Percentiles rank a stretch among this genome's conserved stretches.
phyloP scores from a whole-genome alignment of 352 stramenopile genomes.

The Thraustochytrium sp. region DNA sequence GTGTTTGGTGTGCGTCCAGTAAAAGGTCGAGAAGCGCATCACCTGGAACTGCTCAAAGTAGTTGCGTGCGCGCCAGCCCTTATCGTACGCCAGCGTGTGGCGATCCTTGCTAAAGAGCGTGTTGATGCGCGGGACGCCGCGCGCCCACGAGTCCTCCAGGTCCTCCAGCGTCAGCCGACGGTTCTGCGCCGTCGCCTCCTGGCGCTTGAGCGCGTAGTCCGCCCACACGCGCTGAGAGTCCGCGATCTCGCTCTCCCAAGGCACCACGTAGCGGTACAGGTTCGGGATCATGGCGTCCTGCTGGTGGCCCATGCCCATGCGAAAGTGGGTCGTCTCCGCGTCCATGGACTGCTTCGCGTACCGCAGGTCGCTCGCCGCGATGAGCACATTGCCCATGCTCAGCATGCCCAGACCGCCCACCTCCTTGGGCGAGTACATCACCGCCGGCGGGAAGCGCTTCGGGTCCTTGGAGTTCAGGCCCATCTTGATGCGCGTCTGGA shows the following conservation, averaged over 20 bases:
- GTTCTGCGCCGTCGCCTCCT: conserved; percentile 98
- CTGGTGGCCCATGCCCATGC: conserved; percentile 85
- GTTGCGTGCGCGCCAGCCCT: conserved; percentile 96
- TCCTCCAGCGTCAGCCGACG: conserved; percentile 96
- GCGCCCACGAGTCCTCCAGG: conserved; percentile 98
- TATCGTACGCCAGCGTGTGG: conserved; percentile 99
- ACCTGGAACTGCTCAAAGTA: conserved; percentile 99
- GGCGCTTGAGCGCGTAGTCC: conserved; percentile 97
- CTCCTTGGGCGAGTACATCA: conserved; percentile 99
- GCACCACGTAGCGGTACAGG: conserved; percentile 97
- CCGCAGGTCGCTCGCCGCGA: conserved; percentile 95
- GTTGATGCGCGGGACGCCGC: conserved; percentile 93
- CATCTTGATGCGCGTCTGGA: conserved; percentile 99
- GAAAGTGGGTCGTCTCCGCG: conserved; percentile 97
- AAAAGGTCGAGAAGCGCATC: conserved; percentile 95
- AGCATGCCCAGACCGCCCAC: conserved; percentile 98
- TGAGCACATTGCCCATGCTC: conserved; percentile 98
- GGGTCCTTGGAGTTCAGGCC: conserved; percentile 99
- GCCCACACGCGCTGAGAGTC: conserved; percentile 98
- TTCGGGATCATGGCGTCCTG: conserved; percentile 99
- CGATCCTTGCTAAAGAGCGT: conserved; percentile 94
- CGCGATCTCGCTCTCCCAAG: conserved; percentile 97
- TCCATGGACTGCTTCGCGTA: conserved; percentile 98
- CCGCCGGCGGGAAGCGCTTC: conserved; percentile 94
- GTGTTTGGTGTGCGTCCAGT: conserved; percentile 97